Evolutionary conservation across 805 yeast species (phyloP).

Genomic region (Lachancea cidri): DNA sequence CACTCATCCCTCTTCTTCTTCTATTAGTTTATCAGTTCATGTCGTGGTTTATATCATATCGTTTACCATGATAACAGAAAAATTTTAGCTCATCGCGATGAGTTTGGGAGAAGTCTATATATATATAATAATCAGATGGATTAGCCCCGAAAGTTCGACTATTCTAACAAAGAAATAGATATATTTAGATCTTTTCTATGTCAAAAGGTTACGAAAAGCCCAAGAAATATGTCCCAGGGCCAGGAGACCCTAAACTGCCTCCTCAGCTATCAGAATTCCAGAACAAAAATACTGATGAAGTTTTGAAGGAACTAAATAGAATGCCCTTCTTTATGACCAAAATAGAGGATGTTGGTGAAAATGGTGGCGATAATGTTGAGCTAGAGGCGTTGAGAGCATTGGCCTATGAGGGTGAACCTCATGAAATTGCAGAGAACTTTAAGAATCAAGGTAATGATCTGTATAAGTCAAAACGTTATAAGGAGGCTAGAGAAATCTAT

Average conservation of each 20-base stretch:
- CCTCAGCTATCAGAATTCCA: conserved; percentile 68
- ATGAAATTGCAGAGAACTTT: conserved; percentile 84
- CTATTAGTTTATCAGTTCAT: too few relatives aligned
- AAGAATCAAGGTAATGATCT: conserved; percentile 91
- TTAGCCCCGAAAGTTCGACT: too few relatives aligned
- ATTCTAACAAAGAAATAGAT: too few relatives aligned
- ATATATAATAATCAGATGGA: too few relatives aligned
- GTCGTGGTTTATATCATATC: too few relatives aligned
- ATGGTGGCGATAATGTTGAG: conserved; percentile 65
- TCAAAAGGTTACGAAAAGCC: conserved; percentile 24
- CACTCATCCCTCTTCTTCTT: too few relatives aligned
- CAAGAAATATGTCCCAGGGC: conserved; percentile 41
- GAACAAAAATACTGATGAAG: conserved; percentile 67
- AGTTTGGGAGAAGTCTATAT: too few relatives aligned
- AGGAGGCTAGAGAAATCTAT: conserved; percentile 73
- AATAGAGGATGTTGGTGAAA: conserved; percentile 70
- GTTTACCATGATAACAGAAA: too few relatives aligned
- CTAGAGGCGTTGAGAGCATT: conserved; percentile 87
- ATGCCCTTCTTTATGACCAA: conserved; percentile 94
- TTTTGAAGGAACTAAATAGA: conserved; percentile 70
- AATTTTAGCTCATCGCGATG: background rate
- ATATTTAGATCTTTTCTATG: background rate
- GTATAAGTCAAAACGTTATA: conserved; percentile 63
- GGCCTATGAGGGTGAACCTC: conserved; percentile 94
- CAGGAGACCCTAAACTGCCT: conserved; percentile 67